Evolutionary conservation across 768 basidiomycete genomes (phyloP), one percentile per base, ranked within the genome.

Genomic region (Agrocybe pediades): DNA sequence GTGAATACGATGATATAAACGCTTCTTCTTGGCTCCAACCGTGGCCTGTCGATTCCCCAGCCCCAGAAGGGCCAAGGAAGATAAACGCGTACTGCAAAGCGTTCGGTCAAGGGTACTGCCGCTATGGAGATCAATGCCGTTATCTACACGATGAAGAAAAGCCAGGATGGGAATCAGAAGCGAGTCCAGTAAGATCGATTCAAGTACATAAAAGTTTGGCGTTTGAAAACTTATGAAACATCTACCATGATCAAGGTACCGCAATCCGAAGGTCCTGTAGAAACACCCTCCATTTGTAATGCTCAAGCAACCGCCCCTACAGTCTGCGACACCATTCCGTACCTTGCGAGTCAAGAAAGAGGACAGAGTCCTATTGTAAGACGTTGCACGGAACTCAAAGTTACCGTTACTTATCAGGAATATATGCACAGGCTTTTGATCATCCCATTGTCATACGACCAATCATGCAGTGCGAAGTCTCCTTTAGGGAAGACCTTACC

Each of bases 71-170:
- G 13, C 33, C 33, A 36, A 36, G n/a, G 33, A 36, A 64, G 48
- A 57, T 59, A 3, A 56, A 68, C 46, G 52, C 62, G 20, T 69
- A 68, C 20, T 76, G 74, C 56, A 68, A 63, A 51, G 59, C 49
- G 19, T 73, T 66, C 58, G 71, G 68, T 1, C 72, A 75, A 56
- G 73, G 74, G 8, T 61, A 65, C 57, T 75, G 74, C 46, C 9
- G 6, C 9, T 55, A 20, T 9, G 71, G 69, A 11, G 69, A 71
- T 24, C 41, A 43, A 9, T 75, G 74, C 48, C 29, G 7, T 7
- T 70, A 62, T 45, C 49, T 59, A 17, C 75, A 75, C 48, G 56
- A 69, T 26, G 47, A 59, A 5, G 26, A 47, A 23, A n/a, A n/a
- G n/a, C n/a, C n/a, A n/a, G n/a, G n/a, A n/a, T n/a, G n/a, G n/a